phyloP scores from a whole-genome alignment of 2,329 filamentous ascomycete genomes.

The Paraconiothyrium brasiliense region DNA sequence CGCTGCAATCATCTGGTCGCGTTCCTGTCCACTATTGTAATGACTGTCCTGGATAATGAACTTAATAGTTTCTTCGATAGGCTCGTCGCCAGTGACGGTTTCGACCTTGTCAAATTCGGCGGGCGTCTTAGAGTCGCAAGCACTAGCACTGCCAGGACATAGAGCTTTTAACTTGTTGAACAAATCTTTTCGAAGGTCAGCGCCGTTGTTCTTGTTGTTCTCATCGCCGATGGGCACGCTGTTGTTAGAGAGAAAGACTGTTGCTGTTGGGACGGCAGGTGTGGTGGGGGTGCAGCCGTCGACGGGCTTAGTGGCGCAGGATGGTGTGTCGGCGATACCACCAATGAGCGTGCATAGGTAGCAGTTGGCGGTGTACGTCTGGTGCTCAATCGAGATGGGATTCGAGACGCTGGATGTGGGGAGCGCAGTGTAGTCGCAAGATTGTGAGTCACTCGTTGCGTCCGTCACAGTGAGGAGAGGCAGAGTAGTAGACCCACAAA shows the following conservation, averaged over 20 bases:
- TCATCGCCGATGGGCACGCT: slow-evolving; percentile 14
- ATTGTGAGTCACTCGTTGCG: slow-evolving; percentile 2
- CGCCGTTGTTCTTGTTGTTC: slow-evolving; percentile 13
- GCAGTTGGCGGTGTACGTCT: slow-evolving; percentile 3
- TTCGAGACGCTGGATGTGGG: slow-evolving; percentile 2
- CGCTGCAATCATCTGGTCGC: slow-evolving; percentile 16
- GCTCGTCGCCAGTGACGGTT: slow-evolving; percentile 11
- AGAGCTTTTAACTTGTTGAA: slow-evolving; percentile 9
- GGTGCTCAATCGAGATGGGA: slow-evolving; percentile 9
- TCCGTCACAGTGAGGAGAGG: slow-evolving; percentile 7
- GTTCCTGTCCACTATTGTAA: slow-evolving; percentile 8
- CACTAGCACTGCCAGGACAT: slow-evolving; percentile 10
- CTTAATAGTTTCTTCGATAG: slow-evolving; percentile 1
- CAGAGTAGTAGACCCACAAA: slow-evolving; percentile 12
- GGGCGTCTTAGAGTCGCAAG: slow-evolving; percentile 11
- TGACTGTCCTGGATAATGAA: slow-evolving; percentile 17
- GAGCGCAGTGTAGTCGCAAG: slow-evolving; percentile 15
- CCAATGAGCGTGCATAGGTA: slow-evolving; percentile 10
- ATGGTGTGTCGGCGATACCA: slow-evolving; percentile 7
- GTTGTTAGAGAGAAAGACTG: slow-evolving; percentile 19
- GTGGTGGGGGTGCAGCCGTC: slow-evolving; percentile 15
- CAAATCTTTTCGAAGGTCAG: slow-evolving; percentile 8
- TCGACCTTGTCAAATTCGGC: slow-evolving; percentile 9
- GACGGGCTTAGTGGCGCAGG: slow-evolving; percentile 9
- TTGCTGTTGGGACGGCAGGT: slow-evolving; percentile 1